These are phyloP conservation scores for Pilobolus umbonatus DNA, from an alignment of 192 early-diverging fungal genomes.

Conservation along the genomic window DNA sequence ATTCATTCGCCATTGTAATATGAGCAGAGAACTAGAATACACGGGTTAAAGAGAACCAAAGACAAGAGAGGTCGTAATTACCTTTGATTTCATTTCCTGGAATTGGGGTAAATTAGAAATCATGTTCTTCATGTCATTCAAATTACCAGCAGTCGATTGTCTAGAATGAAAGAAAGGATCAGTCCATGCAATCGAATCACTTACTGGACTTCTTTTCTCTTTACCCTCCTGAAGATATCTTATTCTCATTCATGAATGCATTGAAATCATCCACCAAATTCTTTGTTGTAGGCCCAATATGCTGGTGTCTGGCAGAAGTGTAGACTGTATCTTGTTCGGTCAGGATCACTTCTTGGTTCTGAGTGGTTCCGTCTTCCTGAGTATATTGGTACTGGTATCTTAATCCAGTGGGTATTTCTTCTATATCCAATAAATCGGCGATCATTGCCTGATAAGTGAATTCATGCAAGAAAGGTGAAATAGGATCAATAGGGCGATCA, in stretches of 20 bases:
- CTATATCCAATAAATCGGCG: conserved; percentile 76
- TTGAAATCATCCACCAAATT: conserved; percentile 71
- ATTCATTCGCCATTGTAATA: conserved; percentile 82
- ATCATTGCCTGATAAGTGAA: conserved; percentile 99
- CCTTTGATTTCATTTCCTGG: conserved; percentile 73
- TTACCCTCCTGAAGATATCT: conserved; percentile 43
- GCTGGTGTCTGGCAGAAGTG: conserved; percentile 70
- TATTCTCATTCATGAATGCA: conserved; percentile 76
- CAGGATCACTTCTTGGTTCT: conserved; percentile 47
- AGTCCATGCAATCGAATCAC: neutral
- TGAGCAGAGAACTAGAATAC: conserved; percentile 74
- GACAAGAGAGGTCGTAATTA: neutral
- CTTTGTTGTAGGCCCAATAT: conserved; percentile 75
- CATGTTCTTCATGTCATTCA: conserved; percentile 87
- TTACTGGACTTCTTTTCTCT: neutral
- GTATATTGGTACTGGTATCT: conserved; percentile 59
- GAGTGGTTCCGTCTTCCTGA: conserved; percentile 38
- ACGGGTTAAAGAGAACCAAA: no score
- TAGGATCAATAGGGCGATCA: conserved; percentile 89
- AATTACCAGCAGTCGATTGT: conserved; percentile 14
- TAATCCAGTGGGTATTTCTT: conserved; percentile 48
- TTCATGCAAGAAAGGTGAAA: conserved; percentile 91
- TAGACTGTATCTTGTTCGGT: conserved; percentile 80
- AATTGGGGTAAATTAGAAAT: conserved; percentile 81
- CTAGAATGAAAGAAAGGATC: no score